Percentiles rank a stretch among this genome's conserved stretches.
Conservation (phyloP, 106 monocot species). For the Apostasia shenzhenica region DNA sequence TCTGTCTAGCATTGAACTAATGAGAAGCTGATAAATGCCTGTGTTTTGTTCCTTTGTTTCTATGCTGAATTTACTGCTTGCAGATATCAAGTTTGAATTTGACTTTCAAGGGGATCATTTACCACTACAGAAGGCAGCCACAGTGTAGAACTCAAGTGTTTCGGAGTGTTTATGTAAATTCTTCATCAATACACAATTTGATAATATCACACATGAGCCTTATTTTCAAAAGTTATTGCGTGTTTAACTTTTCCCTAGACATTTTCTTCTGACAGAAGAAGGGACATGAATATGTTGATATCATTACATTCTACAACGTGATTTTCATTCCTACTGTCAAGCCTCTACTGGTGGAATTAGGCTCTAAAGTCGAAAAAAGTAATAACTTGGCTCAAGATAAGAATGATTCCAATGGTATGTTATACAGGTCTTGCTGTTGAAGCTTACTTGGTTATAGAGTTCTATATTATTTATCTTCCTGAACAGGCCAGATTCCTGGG, state of each 20-base stretch:
- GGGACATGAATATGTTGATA: slow-evolving; percentile 73
- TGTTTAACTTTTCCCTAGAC: not conserved
- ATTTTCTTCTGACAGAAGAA: slow-evolving; percentile 36
- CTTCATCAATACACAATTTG: slow-evolving; percentile 34
- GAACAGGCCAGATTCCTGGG: slow-evolving; percentile 54
- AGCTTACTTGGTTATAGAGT: not conserved
- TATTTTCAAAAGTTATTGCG: not conserved
- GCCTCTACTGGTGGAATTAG: slow-evolving; percentile 62
- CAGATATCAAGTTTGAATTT: slow-evolving; percentile 62
- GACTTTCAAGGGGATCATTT: slow-evolving; percentile 89
- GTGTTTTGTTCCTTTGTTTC: not conserved
- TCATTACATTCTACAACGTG: slow-evolving; percentile 92
- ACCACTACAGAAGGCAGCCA: slow-evolving; percentile 75
- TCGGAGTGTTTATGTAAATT: slow-evolving; percentile 61
- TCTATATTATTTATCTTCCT: no score
- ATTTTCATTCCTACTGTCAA: slow-evolving; percentile 83
- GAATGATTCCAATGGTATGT: slow-evolving; percentile 41
- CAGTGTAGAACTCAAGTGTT: slow-evolving; percentile 89
- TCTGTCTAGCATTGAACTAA: slow-evolving; percentile 5
- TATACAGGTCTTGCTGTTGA: not conserved
- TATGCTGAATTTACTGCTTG: slow-evolving; percentile 1
- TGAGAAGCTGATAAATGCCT: not conserved
- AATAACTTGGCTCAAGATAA: slow-evolving; percentile 37
- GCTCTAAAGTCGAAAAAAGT: slow-evolving; percentile 24
- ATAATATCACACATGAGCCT: slow-evolving; percentile 23